These are phyloP conservation scores for Hyphochytrium catenoides DNA, from an alignment of 352 stramenopile genomes.

Conservation along the genomic window DNA sequence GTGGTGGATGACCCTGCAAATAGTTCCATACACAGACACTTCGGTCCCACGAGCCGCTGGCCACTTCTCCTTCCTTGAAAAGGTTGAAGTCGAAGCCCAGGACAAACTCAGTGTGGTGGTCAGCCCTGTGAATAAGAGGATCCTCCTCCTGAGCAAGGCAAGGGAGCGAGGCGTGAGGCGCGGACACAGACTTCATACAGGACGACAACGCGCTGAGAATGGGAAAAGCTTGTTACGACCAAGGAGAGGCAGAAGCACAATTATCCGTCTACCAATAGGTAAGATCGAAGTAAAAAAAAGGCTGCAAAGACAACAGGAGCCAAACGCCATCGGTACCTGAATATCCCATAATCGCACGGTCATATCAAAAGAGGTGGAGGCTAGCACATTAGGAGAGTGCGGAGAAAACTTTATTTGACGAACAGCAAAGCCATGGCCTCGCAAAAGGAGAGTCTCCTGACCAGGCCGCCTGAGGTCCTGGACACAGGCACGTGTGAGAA, in stretches of 20 bases:
- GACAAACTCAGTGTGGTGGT: constrained; percentile 62
- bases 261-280: too few relatives aligned
- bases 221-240: too few relatives aligned
- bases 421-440: constrained; percentile 53
- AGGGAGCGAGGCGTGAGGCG: too few relatives aligned
- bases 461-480: too few relatives aligned
- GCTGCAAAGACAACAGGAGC: too few relatives aligned
- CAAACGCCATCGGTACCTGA: too few relatives aligned
- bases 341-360: constrained; percentile 63
- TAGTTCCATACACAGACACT: constrained; percentile 50
- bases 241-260: too few relatives aligned
- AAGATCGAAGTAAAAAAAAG: too few relatives aligned
- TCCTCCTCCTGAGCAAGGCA: too few relatives aligned
- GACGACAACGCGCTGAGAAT: constrained; percentile 7
- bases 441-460: constrained; percentile 33
- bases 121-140: constrained; percentile 38
- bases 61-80: constrained; percentile 33
- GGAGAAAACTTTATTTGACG: constrained; percentile 57
- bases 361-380: constrained; percentile 69
- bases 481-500: too few relatives aligned
- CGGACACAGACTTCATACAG: too few relatives aligned
- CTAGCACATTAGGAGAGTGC: constrained; percentile 45
- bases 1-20: constrained; percentile 25
- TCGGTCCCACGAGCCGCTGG: constrained; percentile 49
- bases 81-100: constrained; percentile 57